Evolutionary conservation across 2,329 filamentous ascomycete species (phyloP), one percentile per base, ranked within the genome.

Genomic region (Thyridium curvatum): DNA sequence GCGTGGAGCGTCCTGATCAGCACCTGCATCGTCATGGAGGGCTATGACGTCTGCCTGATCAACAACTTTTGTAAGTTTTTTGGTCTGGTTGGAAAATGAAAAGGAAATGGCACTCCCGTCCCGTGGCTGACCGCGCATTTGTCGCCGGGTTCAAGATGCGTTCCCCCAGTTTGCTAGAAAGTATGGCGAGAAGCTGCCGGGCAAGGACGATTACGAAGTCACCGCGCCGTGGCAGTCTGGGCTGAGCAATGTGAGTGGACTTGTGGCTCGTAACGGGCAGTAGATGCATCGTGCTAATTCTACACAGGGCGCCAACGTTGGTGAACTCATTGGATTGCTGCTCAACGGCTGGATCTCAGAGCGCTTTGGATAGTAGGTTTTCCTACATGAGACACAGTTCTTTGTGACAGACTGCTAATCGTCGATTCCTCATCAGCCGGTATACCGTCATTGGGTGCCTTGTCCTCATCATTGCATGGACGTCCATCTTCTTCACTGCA

Each of bases 1-100:
- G 74, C 68, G 16, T 95, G 87, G 86, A 87, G 82, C 51, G 54
- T 94, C 37, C 68, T 94, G 42, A 90, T 95, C 60, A 91, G 84
- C n/a, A 91, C 86, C 0, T 90, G 85, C 57, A 93, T 94, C 53
- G 79, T 78, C 52, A 95, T 95, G 89, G 88, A 94, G 61, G 88
- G 86, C 28, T 94, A 90, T 65, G 87, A 94, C 55, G 71, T 93
- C 42, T 82, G 78, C 52, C 68, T 94, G 38, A 78, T 93, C 52
- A 87, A 83, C 66, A 90, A 90, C 61, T 88, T 93, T 55, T 90
- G 78, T 64, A 62, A 52, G 46, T 50, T 15, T n/a, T n/a, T n/a
- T n/a, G n/a, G n/a, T n/a, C n/a, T n/a, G n/a, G n/a, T n/a, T n/a
- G n/a, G n/a, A n/a, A n/a, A n/a, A n/a, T n/a, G n/a, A n/a, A n/a